Percentiles rank a stretch among this genome's conserved stretches.
Evolutionary conservation across 2,329 filamentous ascomycete genomes (phyloP).

Genomic region (Apiospora aurea): DNA sequence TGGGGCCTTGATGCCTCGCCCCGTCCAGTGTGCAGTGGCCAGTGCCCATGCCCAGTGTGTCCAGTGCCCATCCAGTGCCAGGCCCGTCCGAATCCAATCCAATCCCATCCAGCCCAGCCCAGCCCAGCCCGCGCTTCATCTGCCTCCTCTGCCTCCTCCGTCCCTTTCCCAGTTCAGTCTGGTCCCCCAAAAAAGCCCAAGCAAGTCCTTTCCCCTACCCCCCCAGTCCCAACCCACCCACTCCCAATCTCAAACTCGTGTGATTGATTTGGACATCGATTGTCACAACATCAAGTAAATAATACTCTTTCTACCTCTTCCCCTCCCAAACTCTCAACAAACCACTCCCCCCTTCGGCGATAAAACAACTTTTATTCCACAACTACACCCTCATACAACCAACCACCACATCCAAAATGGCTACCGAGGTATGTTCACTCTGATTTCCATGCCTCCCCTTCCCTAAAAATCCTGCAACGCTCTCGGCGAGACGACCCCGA

Average conservation of each 20-base stretch:
- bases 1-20: slow-evolving; percentile 18
- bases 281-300: slow-evolving; percentile 30
- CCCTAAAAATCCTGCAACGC: slow-evolving; percentile 41
- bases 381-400: slow-evolving; percentile 24
- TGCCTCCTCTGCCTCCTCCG: not conserved
- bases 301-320: slow-evolving; percentile 25
- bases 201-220: slow-evolving; percentile 23
- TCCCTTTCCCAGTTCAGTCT: slow-evolving; percentile 18
- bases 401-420: slow-evolving; percentile 55
- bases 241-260: slow-evolving; percentile 27
- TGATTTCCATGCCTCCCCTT: slow-evolving; percentile 35
- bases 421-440: slow-evolving; percentile 64
- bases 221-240: slow-evolving; percentile 23
- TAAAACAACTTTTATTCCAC: slow-evolving; percentile 25
- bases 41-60: not conserved
- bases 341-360: slow-evolving; percentile 20
- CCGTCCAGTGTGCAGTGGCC: slow-evolving; percentile 10
- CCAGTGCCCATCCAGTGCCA: not conserved
- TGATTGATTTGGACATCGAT: slow-evolving; percentile 25
- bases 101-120: slow-evolving; percentile 11
- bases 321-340: slow-evolving; percentile 27
- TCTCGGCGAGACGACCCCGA: slow-evolving; percentile 37
- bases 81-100: not conserved
- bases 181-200: slow-evolving; percentile 22
- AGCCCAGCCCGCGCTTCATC: slow-evolving; percentile 12